These are phyloP conservation scores for Spizellomyces punctatus DNA, from an alignment of 192 early-diverging fungal genomes.

Conservation along the genomic window DNA sequence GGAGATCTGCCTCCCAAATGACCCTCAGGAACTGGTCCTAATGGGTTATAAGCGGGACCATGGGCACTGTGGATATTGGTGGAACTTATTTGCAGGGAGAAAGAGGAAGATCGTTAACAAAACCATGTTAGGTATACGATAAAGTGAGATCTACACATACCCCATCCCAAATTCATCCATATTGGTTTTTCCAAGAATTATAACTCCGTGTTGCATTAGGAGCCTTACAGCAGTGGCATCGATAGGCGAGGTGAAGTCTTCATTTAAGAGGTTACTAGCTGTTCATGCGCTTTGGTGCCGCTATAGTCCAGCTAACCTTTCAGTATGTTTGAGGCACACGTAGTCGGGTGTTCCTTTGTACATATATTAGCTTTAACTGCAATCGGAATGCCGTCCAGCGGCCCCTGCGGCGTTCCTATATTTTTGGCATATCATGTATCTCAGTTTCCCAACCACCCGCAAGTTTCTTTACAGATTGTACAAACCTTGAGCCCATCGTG, in stretches of 20 bases:
- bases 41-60: not conserved
- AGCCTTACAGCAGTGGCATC: constrained; percentile 72
- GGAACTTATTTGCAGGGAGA: too few species aligned
- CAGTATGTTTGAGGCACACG: constrained; percentile 66
- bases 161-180: constrained; percentile 99
- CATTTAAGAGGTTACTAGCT: constrained; percentile 45
- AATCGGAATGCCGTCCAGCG: constrained; percentile 68
- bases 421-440: not conserved
- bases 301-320: too few species aligned
- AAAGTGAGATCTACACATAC: constrained; percentile 25
- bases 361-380: constrained; percentile 86
- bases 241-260: constrained; percentile 67
- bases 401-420: constrained; percentile 16
- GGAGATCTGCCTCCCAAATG: constrained; percentile 47
- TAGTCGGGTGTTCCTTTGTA: constrained; percentile 58
- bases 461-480: not conserved
- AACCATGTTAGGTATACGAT: too few species aligned
- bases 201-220: constrained; percentile 63
- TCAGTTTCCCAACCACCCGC: not conserved
- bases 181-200: constrained; percentile 80
- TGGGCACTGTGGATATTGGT: too few species aligned
- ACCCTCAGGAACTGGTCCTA: constrained; percentile 25
- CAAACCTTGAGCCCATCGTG: constrained; percentile 8
- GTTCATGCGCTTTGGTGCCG: too few species aligned
- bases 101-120: too few species aligned